phyloP scores from a whole-genome alignment of 306 rosid species.

The Sophora flavescens region DNA sequence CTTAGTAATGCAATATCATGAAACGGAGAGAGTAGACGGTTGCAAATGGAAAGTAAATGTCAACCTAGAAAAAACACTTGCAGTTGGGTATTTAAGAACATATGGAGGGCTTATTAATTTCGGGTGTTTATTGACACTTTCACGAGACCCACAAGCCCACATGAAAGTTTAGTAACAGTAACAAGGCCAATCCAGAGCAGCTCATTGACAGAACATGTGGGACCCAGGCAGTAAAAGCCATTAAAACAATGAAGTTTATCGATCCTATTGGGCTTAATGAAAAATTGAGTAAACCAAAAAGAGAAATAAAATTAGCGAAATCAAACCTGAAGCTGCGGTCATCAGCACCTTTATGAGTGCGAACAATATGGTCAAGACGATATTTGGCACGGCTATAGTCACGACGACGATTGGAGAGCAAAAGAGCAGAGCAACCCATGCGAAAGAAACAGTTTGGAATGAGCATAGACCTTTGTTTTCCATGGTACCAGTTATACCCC shows the following conservation, averaged over 20 bases:
- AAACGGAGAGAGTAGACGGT: neutral
- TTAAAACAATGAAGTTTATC: neutral
- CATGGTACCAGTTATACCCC: slow-evolving; percentile 93
- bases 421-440: slow-evolving; percentile 95
- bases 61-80: slow-evolving; percentile 4
- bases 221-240: too few species aligned
- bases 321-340: slow-evolving; percentile 90
- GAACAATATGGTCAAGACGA: slow-evolving; percentile 87
- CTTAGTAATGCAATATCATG: too few species aligned
- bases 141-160: neutral
- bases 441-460: slow-evolving; percentile 90
- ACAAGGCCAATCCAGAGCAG: neutral
- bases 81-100: neutral
- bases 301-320: neutral
- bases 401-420: slow-evolving; percentile 89
- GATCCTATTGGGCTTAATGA: too few species aligned
- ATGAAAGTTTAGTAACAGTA: neutral
- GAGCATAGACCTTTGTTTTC: slow-evolving; percentile 84
- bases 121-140: neutral
- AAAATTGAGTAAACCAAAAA: too few species aligned
- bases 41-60: slow-evolving; percentile 28
- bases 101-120: neutral
- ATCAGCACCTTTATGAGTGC: slow-evolving; percentile 96
- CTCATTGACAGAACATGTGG: neutral
- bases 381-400: slow-evolving; percentile 82